phyloP scores from a whole-genome alignment of 169 alveolate species.

The Plasmodium berghei region DNA sequence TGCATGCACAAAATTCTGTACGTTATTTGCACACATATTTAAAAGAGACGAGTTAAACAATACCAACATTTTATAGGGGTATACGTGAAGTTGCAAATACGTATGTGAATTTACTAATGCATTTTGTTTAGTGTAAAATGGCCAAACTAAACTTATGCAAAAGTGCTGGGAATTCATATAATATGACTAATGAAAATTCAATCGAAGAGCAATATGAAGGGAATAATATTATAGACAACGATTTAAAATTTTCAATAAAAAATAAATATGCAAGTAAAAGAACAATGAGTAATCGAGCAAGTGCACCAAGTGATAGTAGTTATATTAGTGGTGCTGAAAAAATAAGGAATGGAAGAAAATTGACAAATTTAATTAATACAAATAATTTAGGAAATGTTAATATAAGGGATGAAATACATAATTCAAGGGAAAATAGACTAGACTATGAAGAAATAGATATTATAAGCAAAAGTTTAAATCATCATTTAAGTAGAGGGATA shows the following conservation, averaged over 20 bases:
- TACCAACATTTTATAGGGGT: background rate
- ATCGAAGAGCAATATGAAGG: slow-evolving; percentile 62
- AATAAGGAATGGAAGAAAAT: background rate
- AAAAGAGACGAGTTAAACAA: no score
- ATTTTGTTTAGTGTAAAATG: slow-evolving; percentile 10
- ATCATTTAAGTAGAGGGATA: slow-evolving; percentile 64
- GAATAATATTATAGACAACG: slow-evolving; percentile 12
- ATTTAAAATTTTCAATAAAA: slow-evolving; percentile 1
- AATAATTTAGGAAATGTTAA: background rate
- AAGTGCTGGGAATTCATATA: slow-evolving; percentile 2
- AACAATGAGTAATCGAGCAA: background rate
- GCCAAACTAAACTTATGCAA: slow-evolving; percentile 32
- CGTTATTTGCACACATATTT: no score
- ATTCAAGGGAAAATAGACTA: background rate
- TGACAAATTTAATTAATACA: background rate
- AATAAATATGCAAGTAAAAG: slow-evolving; percentile 13
- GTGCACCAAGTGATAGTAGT: background rate
- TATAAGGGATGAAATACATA: background rate
- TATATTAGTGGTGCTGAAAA: background rate
- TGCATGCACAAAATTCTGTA: background rate
- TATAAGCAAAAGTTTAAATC: slow-evolving; percentile 30
- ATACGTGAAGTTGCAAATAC: background rate
- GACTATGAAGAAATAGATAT: slow-evolving; percentile 31
- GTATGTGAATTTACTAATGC: background rate
- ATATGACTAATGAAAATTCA: slow-evolving; percentile 14